These are phyloP conservation scores for Trametes sanguinea DNA, from an alignment of 768 basidiomycete species.

Conservation along the genomic window DNA sequence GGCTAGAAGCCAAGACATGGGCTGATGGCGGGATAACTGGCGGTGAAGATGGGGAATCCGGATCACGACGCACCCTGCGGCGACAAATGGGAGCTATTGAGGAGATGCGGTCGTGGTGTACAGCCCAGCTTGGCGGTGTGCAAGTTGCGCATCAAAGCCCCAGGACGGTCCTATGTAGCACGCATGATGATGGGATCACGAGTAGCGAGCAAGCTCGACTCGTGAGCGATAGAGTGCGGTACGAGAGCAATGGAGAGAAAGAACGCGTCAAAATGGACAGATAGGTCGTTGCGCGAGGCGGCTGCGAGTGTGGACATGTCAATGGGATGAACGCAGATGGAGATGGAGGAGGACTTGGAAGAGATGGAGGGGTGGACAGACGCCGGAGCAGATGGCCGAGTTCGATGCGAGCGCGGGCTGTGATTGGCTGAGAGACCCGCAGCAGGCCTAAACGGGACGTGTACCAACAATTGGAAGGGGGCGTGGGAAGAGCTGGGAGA, in stretches of 20 bases:
- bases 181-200: conserved; percentile 1
- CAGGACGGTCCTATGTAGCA: background rate
- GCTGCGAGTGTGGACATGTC: background rate
- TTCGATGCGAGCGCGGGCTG: conserved; percentile 9
- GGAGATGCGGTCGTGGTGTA: background rate
- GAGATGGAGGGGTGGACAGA: background rate
- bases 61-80: background rate
- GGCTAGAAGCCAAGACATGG: conserved; percentile 1
- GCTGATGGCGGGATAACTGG: conserved; percentile 9
- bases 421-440: conserved; percentile 14
- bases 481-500: conserved; percentile 21
- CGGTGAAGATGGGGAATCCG: background rate
- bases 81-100: background rate
- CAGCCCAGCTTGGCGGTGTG: conserved; percentile 1
- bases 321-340: background rate
- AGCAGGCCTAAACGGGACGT: conserved; percentile 11
- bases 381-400: conserved; percentile 1
- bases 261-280: background rate
- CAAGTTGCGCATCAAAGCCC: background rate
- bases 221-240: too few relatives aligned
- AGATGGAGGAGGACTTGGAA: background rate
- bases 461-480: conserved; percentile 18
- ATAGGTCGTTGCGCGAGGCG: background rate
- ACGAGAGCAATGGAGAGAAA: too few relatives aligned
- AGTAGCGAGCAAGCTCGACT: background rate